Conservation (phyloP, 495 filamentous ascomycete genomes). For the Lineolata rhizophorae region DNA sequence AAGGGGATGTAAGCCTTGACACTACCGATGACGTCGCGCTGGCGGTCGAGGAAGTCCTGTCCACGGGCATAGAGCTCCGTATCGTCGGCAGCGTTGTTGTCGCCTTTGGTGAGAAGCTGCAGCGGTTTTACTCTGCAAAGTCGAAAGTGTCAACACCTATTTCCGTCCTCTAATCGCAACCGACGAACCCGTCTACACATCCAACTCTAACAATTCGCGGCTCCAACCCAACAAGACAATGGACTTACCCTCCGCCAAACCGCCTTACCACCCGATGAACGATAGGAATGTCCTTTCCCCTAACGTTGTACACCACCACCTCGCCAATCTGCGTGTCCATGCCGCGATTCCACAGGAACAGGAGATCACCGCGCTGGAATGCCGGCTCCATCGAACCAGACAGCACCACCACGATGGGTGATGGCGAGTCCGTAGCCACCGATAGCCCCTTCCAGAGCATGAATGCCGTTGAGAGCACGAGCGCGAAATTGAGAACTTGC, state of each 20-base stretch:
- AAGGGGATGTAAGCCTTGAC: constrained; percentile 87
- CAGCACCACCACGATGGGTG: constrained; percentile 87
- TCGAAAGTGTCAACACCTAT: no score
- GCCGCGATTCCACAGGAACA: constrained; percentile 88
- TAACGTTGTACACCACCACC: constrained; percentile 86
- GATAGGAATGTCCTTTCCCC: constrained; percentile 82
- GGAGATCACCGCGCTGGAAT: constrained; percentile 82
- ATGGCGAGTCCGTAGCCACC: constrained; percentile 64
- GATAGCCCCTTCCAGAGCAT: constrained; percentile 98
- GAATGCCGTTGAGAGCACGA: constrained; percentile 86
- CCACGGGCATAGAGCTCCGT: constrained; percentile 74
- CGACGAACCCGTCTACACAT: background rate
- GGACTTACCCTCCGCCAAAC: constrained; percentile 24
- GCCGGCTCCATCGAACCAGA: constrained; percentile 94
- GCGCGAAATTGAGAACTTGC: constrained; percentile 87
- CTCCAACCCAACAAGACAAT: background rate
- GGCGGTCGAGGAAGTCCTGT: constrained; percentile 67
- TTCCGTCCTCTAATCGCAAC: background rate
- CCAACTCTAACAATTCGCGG: constrained; percentile 1
- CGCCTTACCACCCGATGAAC: constrained; percentile 59
- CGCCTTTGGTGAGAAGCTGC: constrained; percentile 84
- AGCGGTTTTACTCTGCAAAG: constrained; percentile 21
- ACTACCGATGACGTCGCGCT: constrained; percentile 78
- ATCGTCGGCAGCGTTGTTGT: constrained; percentile 90
- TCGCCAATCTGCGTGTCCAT: constrained; percentile 60